A percentile compares a stretch with the other conserved stretches of the same genome.
These are phyloP conservation scores for Neurospora hispaniola DNA, from an alignment of 495 filamentous ascomycete genomes.

Conservation along the genomic window DNA sequence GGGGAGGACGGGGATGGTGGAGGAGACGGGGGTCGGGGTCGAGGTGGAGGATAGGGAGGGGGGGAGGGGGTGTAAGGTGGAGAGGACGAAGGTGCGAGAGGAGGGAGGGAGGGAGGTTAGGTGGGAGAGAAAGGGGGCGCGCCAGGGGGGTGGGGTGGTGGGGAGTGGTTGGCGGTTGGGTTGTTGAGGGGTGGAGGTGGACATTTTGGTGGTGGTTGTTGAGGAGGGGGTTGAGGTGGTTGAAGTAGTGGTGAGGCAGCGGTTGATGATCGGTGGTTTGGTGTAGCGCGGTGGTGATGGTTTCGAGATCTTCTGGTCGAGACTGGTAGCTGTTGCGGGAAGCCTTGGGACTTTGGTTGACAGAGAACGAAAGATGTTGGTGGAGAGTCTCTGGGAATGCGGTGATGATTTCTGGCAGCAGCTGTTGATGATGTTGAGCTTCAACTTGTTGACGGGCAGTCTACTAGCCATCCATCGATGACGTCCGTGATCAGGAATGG, in stretches of 20 bases:
- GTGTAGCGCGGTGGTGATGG: background rate
- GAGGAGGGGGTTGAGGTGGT: background rate
- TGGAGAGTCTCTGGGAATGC: background rate
- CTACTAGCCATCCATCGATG: background rate
- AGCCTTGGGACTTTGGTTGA: background rate
- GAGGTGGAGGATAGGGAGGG: background rate
- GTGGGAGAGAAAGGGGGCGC: conserved; percentile 52
- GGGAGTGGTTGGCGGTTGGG: conserved; percentile 42
- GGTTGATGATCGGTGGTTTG: background rate
- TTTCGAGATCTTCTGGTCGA: background rate
- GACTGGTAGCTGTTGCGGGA: background rate
- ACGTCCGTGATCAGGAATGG: background rate
- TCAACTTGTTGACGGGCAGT: background rate
- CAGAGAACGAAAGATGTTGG: accelerated
- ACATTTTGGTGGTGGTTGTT: background rate
- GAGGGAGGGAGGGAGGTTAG: conserved; percentile 25
- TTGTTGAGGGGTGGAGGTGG: conserved; percentile 17
- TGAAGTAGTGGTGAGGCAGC: background rate
- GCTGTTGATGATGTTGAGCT: background rate
- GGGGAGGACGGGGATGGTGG: conserved; percentile 17
- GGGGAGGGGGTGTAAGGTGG: conserved; percentile 45
- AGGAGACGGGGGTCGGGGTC: background rate
- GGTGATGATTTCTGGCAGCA: background rate
- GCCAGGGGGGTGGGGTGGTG: conserved; percentile 47
- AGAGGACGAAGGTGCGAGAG: conserved; percentile 47